phyloP scores from a whole-genome alignment of 2,329 filamentous ascomycete genomes.

The Diaporthe capsici region DNA sequence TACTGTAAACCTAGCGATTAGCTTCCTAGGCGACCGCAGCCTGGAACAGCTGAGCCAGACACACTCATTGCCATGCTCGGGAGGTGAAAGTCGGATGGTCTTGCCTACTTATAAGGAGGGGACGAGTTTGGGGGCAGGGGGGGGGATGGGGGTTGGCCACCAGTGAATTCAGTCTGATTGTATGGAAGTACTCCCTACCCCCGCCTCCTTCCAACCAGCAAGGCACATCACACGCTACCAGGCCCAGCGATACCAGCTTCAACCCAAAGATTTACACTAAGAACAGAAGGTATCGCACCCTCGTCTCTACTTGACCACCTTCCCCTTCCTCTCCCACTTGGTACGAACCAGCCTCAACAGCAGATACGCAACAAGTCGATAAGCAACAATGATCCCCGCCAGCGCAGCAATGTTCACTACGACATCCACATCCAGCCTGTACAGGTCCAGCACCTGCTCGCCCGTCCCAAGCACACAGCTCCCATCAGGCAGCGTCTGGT shows the following conservation, averaged over 20 bases:
- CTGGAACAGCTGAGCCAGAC: background rate
- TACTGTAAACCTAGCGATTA: no score
- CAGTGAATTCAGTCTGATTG: conserved; percentile 13
- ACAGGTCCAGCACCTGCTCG: conserved; percentile 76
- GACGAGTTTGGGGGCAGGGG: background rate
- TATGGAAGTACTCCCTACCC: background rate
- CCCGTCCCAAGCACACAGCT: conserved; percentile 76
- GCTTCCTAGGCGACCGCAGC: no score
- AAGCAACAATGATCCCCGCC: conserved; percentile 74
- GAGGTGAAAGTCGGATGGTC: background rate
- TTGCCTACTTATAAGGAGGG: background rate
- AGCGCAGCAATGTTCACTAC: conserved; percentile 73
- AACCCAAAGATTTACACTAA: background rate
- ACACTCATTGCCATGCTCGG: background rate
- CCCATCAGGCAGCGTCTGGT: conserved; percentile 72
- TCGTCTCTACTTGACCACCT: background rate
- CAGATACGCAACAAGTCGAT: conserved; percentile 74
- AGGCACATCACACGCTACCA: background rate
- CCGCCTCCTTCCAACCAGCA: background rate
- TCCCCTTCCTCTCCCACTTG: conserved; percentile 59
- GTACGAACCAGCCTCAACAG: conserved; percentile 69
- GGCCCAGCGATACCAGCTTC: background rate
- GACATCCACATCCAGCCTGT: conserved; percentile 74
- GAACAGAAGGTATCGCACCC: background rate
- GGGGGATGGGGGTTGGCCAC: background rate